A percentile compares a stretch with the other conserved stretches of the same genome.
Evolutionary conservation across 345 rosid genomes (phyloP).

Genomic region (Gossypium anomalum): DNA sequence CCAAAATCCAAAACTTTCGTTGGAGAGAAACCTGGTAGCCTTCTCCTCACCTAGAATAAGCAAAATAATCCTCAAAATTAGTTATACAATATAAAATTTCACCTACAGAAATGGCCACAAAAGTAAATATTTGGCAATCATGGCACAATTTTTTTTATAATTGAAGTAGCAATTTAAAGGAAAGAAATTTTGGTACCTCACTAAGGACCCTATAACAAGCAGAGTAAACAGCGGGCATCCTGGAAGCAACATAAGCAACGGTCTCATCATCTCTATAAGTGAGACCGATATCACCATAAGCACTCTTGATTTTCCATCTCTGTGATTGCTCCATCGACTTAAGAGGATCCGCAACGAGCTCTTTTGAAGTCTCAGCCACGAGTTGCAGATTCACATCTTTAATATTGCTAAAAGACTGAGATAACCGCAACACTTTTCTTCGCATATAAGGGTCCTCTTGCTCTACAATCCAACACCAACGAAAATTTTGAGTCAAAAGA

Average conservation of each 20-base stretch:
- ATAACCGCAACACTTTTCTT: constrained; percentile 71
- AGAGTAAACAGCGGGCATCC: constrained; percentile 95
- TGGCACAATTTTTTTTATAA: not conserved
- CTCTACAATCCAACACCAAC: constrained; percentile 35
- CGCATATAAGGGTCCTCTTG: constrained; percentile 74
- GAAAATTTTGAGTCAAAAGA: not conserved
- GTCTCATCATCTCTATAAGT: constrained; percentile 75
- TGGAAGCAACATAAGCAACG: constrained; percentile 83
- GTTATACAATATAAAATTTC: not conserved
- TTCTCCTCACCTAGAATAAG: constrained; percentile 50
- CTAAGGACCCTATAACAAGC: constrained; percentile 71
- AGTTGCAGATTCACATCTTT: constrained; percentile 60
- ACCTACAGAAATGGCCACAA: not conserved
- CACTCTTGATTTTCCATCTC: constrained; percentile 84
- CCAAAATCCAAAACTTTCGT: constrained; percentile 81
- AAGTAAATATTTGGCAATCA: not conserved
- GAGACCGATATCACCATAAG: constrained; percentile 82
- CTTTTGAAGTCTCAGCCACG: constrained; percentile 49
- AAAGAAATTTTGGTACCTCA: constrained; percentile 41
- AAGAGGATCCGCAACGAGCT: constrained; percentile 69
- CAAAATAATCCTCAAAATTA: not conserved
- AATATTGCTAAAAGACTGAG: constrained; percentile 61
- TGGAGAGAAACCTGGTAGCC: constrained; percentile 72
- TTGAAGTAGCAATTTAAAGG: not conserved
- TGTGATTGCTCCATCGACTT: constrained; percentile 68